Conservation (phyloP, 352 stramenopile genomes). For the Globisporangium cylindrosporum region DNA sequence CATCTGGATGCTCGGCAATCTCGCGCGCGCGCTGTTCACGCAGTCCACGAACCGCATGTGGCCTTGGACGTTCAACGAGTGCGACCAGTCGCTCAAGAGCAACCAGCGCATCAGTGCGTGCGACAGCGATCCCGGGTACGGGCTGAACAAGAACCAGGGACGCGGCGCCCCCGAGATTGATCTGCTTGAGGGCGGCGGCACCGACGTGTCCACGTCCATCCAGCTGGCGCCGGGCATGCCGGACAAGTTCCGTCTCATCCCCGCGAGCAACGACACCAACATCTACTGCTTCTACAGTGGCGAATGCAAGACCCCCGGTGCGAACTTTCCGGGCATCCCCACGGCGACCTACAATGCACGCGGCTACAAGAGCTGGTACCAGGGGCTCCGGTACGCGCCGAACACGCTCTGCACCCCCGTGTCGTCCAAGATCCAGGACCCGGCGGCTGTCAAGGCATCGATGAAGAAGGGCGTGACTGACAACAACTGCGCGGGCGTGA, state of each 20-base stretch:
- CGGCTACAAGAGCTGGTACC: constrained; percentile 45
- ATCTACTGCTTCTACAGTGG: constrained; percentile 42
- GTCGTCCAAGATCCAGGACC: constrained; percentile 29
- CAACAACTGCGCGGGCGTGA: constrained; percentile 40
- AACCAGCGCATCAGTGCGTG: constrained; percentile 88
- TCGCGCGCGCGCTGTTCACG: constrained; percentile 93
- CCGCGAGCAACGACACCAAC: constrained; percentile 17
- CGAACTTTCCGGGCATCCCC: constrained; percentile 53
- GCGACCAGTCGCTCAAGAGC: constrained; percentile 75
- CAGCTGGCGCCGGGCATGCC: constrained; percentile 54
- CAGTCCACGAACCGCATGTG: constrained; percentile 92
- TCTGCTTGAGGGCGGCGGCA: constrained; percentile 87
- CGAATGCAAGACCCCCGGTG: constrained; percentile 38
- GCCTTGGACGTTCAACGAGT: constrained; percentile 94
- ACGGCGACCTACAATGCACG: constrained; percentile 30
- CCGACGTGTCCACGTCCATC: constrained; percentile 67
- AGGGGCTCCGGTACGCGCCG: constrained; percentile 48
- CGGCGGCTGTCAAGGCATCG: constrained; percentile 34
- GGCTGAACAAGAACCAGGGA: constrained; percentile 85
- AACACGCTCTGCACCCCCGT: constrained; percentile 47
- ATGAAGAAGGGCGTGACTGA: constrained; percentile 40
- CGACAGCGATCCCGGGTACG: constrained; percentile 87
- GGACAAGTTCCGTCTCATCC: constrained; percentile 8
- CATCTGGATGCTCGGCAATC: constrained; percentile 96
- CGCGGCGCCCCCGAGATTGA: constrained; percentile 95